These are phyloP conservation scores for Colletotrichum somersetense DNA, from an alignment of 2,329 filamentous ascomycete species.

Conservation along the genomic window DNA sequence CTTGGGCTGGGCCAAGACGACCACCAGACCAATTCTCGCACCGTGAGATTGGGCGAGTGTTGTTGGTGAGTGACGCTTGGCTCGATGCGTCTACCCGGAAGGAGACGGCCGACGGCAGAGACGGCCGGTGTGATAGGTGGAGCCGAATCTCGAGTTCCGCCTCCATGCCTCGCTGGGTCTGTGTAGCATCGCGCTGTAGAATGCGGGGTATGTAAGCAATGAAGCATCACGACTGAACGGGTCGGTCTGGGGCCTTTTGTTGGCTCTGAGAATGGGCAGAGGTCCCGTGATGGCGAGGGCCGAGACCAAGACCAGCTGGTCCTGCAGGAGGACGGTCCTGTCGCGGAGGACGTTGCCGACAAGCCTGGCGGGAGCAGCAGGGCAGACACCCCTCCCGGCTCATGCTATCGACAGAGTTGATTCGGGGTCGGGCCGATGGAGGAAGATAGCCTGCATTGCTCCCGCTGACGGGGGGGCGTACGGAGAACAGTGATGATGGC, in stretches of 20 bases:
- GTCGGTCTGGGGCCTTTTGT: not conserved
- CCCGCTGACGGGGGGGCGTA: not conserved
- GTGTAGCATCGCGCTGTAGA: not conserved
- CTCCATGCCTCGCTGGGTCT: not conserved
- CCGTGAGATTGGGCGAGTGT: constrained; percentile 21
- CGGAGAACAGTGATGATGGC: not conserved
- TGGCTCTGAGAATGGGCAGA: not conserved
- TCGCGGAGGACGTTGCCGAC: constrained; percentile 34
- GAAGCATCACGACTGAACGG: not conserved
- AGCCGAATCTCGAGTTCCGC: constrained; percentile 4
- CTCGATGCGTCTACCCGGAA: constrained; percentile 38
- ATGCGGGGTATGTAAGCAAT: constrained; percentile 29
- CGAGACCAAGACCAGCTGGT: not conserved
- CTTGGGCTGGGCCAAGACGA: constrained; percentile 21
- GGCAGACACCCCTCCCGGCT: constrained; percentile 8
- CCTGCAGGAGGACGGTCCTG: constrained; percentile 7
- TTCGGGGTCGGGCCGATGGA: constrained; percentile 22
- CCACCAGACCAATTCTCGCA: constrained; percentile 24
- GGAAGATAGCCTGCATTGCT: constrained; percentile 7
- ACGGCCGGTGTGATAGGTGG: constrained; percentile 33
- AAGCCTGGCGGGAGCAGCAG: constrained; percentile 21
- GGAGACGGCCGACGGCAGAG: constrained; percentile 38
- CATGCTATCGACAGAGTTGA: constrained; percentile 3
- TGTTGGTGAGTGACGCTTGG: constrained; percentile 28
- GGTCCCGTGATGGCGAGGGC: not conserved